Evolutionary conservation across 768 basidiomycete species (phyloP).

Genomic region (Gelatoporia subvermispora): DNA sequence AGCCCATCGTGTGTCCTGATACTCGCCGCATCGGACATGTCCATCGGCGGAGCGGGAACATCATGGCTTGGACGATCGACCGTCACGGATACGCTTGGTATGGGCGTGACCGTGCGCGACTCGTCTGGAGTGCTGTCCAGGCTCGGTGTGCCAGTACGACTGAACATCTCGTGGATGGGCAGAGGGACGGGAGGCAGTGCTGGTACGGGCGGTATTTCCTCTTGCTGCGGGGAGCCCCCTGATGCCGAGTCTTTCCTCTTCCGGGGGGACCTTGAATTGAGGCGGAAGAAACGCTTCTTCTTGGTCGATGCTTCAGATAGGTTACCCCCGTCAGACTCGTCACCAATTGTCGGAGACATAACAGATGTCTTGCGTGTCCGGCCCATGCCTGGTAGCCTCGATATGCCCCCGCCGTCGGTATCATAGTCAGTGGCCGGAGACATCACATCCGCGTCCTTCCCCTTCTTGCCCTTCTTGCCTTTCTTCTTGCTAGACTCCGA

Average conservation of each 20-base stretch:
- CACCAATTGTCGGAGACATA: conserved; percentile 12
- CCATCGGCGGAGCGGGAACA: conserved; percentile 5
- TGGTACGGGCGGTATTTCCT: conserved; percentile 14
- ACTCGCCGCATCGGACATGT: neutral
- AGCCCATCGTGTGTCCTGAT: conserved; percentile 13
- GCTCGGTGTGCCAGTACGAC: conserved; percentile 8
- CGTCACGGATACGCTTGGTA: conserved; percentile 1
- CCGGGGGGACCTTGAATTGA: conserved; percentile 14
- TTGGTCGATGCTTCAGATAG: conserved; percentile 26
- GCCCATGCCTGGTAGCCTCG: conserved; percentile 12
- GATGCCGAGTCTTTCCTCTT: conserved; percentile 14
- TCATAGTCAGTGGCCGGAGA: conserved; percentile 25
- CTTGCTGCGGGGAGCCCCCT: neutral
- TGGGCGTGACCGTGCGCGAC: conserved; percentile 10
- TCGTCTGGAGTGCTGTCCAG: neutral
- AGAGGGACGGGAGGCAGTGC: conserved; percentile 8
- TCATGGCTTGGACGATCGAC: conserved; percentile 11
- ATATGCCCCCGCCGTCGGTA: conserved; percentile 27
- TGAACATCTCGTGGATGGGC: conserved; percentile 15
- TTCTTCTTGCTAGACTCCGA: conserved; percentile 21
- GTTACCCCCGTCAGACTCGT: conserved; percentile 28
- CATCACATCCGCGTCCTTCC: conserved; percentile 13
- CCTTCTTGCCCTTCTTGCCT: conserved; percentile 26
- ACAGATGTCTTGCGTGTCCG: conserved; percentile 12
- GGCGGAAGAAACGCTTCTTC: conserved; percentile 24